Evolutionary conservation across 2,329 filamentous ascomycete genomes (phyloP).

Genomic region (Fusarium xylarioides): DNA sequence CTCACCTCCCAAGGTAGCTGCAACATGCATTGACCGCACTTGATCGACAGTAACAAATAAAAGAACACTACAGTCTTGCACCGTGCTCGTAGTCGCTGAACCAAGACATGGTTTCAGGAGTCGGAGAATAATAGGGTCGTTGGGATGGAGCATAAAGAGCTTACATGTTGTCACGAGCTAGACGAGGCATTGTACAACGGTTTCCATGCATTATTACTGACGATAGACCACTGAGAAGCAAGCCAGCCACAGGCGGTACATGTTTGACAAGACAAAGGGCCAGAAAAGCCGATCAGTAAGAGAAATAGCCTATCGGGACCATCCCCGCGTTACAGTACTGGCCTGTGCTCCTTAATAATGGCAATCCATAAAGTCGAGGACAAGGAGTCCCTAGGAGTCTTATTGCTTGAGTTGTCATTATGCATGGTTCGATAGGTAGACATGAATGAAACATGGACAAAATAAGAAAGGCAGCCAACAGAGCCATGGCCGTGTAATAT

Average conservation of each 20-base stretch:
- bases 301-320: constrained; percentile 36
- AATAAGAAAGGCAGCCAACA: constrained; percentile 17
- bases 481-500: constrained; percentile 15
- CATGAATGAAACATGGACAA: constrained; percentile 10
- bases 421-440: constrained; percentile 10
- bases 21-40: neutral
- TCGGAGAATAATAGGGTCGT: constrained; percentile 13
- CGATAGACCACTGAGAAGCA: constrained; percentile 9
- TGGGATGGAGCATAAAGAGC: constrained; percentile 24
- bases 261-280: constrained; percentile 23
- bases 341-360: constrained; percentile 21
- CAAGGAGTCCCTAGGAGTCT: constrained; percentile 9
- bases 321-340: constrained; percentile 27
- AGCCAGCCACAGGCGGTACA: neutral
- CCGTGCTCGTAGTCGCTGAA: neutral
- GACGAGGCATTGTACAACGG: constrained; percentile 6
- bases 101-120: constrained; percentile 32
- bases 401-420: constrained; percentile 21
- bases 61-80: neutral
- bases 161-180: constrained; percentile 25
- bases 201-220: constrained; percentile 26
- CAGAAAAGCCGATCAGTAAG: neutral
- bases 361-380: constrained; percentile 12
- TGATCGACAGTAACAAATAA: neutral
- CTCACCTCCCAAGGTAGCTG: neutral